Conservation (phyloP, 306 rosid species). For the Cicer cuneatum region DNA sequence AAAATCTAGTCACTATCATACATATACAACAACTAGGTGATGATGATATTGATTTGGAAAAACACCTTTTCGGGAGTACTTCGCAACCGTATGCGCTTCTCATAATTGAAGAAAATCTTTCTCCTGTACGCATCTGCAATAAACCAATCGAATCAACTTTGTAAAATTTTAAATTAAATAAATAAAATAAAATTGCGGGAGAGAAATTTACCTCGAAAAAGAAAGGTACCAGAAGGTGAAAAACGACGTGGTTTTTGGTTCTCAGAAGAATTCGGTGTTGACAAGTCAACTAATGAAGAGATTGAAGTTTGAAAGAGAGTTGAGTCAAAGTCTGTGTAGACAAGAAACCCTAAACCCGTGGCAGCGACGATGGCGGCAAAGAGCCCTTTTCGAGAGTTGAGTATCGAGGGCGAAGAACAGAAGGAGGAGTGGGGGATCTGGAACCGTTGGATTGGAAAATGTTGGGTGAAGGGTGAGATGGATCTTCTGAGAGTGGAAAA, state of each 20-base stretch:
- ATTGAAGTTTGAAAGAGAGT: slow-evolving; percentile 18
- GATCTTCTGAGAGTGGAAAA: slow-evolving; percentile 57
- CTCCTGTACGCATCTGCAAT: slow-evolving; percentile 89
- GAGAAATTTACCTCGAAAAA: slow-evolving; percentile 62
- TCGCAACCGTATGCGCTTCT: slow-evolving; percentile 80
- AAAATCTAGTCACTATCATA: slow-evolving; percentile 7
- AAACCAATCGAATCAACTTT: slow-evolving; percentile 27
- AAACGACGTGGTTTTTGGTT: slow-evolving; percentile 22
- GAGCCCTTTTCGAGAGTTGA: slow-evolving; percentile 44
- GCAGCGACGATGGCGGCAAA: slow-evolving; percentile 52
- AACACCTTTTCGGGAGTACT: slow-evolving; percentile 93
- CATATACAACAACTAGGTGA: too few relatives aligned
- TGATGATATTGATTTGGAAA: not conserved
- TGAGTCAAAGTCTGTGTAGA: slow-evolving; percentile 38
- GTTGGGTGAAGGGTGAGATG: slow-evolving; percentile 47
- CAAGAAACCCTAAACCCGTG: slow-evolving; percentile 60
- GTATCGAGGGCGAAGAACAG: slow-evolving; percentile 35
- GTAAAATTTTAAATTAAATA: too few relatives aligned
- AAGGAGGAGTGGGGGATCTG: slow-evolving; percentile 28
- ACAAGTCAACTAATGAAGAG: slow-evolving; percentile 31
- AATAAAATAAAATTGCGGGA: not conserved
- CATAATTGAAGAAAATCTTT: slow-evolving; percentile 87
- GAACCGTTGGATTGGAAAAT: slow-evolving; percentile 38
- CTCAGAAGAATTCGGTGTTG: not conserved
- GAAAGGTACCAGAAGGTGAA: slow-evolving; percentile 31